Evolutionary conservation across 2,329 filamentous ascomycete species (phyloP).

Genomic region (Mycogone perniciosa): DNA sequence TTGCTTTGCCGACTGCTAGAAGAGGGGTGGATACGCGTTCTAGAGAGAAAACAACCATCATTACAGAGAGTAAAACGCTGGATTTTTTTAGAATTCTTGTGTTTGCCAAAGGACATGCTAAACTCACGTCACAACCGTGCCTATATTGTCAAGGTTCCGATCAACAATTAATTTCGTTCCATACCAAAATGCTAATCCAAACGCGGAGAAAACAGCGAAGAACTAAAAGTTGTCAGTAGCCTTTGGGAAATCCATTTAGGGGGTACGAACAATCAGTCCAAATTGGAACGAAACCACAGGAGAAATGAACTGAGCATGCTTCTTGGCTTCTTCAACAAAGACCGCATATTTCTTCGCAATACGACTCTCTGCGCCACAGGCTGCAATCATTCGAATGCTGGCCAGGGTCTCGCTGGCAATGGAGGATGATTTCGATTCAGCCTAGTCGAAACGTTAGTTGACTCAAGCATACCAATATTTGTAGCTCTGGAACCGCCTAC

Average conservation of each 20-base stretch:
- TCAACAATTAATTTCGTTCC: conserved; percentile 46
- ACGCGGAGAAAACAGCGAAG: conserved; percentile 46
- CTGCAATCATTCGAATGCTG: conserved; percentile 55
- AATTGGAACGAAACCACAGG: conserved; percentile 49
- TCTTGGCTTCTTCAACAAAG: conserved; percentile 49
- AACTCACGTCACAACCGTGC: conserved; percentile 50
- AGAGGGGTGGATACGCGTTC: conserved; percentile 52
- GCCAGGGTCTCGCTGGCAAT: conserved; percentile 56
- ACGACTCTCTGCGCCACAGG: conserved; percentile 54
- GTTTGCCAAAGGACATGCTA: background rate
- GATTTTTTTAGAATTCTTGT: conserved; percentile 6
- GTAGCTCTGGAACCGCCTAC: conserved; percentile 25
- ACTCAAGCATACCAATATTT: background rate
- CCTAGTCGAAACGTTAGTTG: conserved; percentile 15
- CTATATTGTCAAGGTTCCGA: conserved; percentile 41
- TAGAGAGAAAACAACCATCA: conserved; percentile 51
- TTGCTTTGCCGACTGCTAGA: conserved; percentile 52
- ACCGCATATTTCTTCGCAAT: conserved; percentile 47
- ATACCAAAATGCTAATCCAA: conserved; percentile 58
- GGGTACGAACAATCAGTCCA: conserved; percentile 36
- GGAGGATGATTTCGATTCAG: conserved; percentile 52
- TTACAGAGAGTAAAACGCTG: conserved; percentile 50
- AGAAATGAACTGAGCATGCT: conserved; percentile 41
- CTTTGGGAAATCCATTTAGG: background rate
- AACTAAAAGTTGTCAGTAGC: conserved; percentile 31